Base-by-base conservation (phyloP, 83 land plant species). In the Isoetes engelmannii region DNA sequence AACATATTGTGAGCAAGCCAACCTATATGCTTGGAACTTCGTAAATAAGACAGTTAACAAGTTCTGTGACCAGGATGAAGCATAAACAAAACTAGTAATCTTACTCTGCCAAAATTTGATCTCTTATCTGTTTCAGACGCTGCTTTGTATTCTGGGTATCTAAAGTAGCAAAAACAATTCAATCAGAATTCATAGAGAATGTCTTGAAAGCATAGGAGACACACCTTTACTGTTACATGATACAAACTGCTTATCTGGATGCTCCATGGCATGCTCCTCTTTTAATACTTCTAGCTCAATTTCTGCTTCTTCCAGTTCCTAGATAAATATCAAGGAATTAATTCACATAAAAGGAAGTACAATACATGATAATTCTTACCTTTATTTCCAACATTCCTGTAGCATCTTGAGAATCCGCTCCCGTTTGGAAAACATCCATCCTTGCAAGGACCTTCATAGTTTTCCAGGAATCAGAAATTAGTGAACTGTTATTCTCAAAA, bases 301-400 rank as follows among this genome's bases (percentile, higher is more conserved):
- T 78, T 93, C 92, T 44, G 92, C 92, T 73, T 85, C 98, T 73
- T 90, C 92, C 61, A 93, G 67, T 69, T 87, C 92, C 98, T 93
- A 44, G 18, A 46, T 1, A 3, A 62, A 9, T 12, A 18, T 7
- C 21, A 68, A 44, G 69, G 15, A 69, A 45, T 13, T 69, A 42
- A 43, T 44, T 69, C 41, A 44, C 4, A 51, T 45, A 55, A 64
- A 79, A 9, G 28, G n/a, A 60, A 15, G 20, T n/a, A 15, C 21
- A 60, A 60, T 0, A 60, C 1, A 19, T 13, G 63, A 9, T 60
- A n/a, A 13, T 15, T 15, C 20, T n/a, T 51, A 89, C 97, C 90
- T 72, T 82, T 54, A 69, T 70, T 53, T 84, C 85, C 61, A 79
- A 58, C 61, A 77, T 83, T 71, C 67, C 44, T 70, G 79, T 71